Conservation (phyloP, 441 rosid species). For the Bocquillonia castaneifolia region DNA sequence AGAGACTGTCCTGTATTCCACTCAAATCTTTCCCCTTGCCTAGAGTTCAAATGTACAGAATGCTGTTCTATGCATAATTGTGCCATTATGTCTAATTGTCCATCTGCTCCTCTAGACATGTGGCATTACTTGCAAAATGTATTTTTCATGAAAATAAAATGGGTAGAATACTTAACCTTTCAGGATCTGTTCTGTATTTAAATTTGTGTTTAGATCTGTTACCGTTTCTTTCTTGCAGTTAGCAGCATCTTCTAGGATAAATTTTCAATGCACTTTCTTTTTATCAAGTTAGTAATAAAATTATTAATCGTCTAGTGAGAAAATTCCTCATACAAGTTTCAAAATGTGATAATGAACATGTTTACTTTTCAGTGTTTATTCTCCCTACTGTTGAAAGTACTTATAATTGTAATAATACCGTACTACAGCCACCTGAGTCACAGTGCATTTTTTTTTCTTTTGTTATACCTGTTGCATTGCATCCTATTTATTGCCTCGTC, state of each 20-base stretch:
- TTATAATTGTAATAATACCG: background rate
- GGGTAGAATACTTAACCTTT: background rate
- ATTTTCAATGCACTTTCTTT: background rate
- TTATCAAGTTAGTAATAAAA: too few species aligned
- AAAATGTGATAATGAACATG: too few species aligned
- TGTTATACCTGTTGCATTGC: background rate
- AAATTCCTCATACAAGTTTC: too few species aligned
- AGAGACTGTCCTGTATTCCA: background rate
- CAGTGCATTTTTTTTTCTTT: background rate
- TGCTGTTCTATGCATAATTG: background rate
- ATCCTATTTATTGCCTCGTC: background rate
- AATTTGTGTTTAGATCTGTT: background rate
- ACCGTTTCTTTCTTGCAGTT: background rate
- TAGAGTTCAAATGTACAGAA: background rate
- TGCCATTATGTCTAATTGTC: background rate
- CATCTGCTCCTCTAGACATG: background rate
- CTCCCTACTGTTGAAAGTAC: background rate
- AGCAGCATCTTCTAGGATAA: background rate
- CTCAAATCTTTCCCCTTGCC: background rate
- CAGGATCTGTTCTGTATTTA: background rate
- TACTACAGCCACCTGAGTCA: background rate
- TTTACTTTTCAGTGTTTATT: background rate
- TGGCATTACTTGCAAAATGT: background rate
- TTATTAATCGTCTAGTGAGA: too few species aligned
- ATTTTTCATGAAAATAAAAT: background rate